Conservation (phyloP, 345 rosid genomes). For the Nasturtium officinale region DNA sequence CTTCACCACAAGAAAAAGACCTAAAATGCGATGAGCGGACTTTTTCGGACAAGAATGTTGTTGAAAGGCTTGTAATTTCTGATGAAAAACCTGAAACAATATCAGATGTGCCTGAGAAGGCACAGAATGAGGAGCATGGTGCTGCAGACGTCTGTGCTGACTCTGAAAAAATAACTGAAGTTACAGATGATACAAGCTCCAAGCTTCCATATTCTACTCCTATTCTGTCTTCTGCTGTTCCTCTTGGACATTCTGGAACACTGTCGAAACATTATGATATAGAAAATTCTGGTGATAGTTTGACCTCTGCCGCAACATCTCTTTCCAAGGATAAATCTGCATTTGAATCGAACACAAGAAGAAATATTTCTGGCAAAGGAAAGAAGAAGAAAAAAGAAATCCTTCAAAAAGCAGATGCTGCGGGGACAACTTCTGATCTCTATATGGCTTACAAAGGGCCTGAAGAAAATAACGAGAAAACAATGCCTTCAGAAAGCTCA, state of each 20-base stretch:
- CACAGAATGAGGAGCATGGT: slow-evolving; percentile 42
- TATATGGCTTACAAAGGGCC: slow-evolving; percentile 91
- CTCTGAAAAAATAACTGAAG: slow-evolving; percentile 32
- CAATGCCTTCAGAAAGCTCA: slow-evolving; percentile 38
- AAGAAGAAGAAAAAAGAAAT: slow-evolving; percentile 69
- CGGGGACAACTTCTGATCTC: slow-evolving; percentile 79
- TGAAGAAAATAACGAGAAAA: slow-evolving; percentile 72
- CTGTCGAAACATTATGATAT: slow-evolving; percentile 31
- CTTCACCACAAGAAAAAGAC: slow-evolving; percentile 36
- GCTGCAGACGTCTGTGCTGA: slow-evolving; percentile 31
- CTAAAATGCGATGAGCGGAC: slow-evolving; percentile 37
- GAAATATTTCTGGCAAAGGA: slow-evolving; percentile 46
- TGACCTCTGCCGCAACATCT: slow-evolving; percentile 38
- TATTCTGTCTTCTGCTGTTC: slow-evolving; percentile 41
- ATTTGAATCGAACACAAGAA: slow-evolving; percentile 51
- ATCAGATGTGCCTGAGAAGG: slow-evolving; percentile 32
- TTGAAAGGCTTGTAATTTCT: slow-evolving; percentile 39
- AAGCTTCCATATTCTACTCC: slow-evolving; percentile 41
- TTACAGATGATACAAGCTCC: slow-evolving; percentile 43
- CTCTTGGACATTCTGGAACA: slow-evolving; percentile 44
- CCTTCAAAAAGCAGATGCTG: slow-evolving; percentile 93
- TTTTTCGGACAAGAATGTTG: slow-evolving; percentile 35
- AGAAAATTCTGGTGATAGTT: slow-evolving; percentile 44
- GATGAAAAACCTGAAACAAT: slow-evolving; percentile 36
- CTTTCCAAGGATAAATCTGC: slow-evolving; percentile 55